phyloP scores from a whole-genome alignment of 768 basidiomycete genomes.

The Podaxis pistillaris region DNA sequence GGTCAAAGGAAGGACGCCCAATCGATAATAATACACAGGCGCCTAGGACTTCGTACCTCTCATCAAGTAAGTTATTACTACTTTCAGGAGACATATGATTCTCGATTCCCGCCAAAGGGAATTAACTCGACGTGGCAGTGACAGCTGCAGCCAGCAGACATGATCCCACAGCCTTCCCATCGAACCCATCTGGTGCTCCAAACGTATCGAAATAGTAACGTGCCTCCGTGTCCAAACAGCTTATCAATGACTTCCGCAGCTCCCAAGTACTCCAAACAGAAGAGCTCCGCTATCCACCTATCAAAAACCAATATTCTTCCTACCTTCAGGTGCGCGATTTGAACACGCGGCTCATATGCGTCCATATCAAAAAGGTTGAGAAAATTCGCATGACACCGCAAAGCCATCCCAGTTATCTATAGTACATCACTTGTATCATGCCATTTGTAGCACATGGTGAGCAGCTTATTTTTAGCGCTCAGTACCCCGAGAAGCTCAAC shows the following conservation, averaged over 20 bases:
- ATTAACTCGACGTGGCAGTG: too few species aligned
- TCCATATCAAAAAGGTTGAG: background rate
- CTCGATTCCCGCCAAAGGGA: too few species aligned
- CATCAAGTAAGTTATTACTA: too few species aligned
- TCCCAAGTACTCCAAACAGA: background rate
- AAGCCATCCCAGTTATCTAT: background rate
- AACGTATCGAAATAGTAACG: background rate
- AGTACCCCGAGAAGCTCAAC: background rate
- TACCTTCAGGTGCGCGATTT: background rate
- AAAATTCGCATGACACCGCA: background rate
- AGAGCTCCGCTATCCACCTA: background rate
- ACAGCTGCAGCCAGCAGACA: too few species aligned
- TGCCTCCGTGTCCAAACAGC: background rate
- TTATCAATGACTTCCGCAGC: background rate
- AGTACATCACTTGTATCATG: slow-evolving; percentile 5
- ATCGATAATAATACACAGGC: too few species aligned
- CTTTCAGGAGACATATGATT: too few species aligned
- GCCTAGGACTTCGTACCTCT: too few species aligned
- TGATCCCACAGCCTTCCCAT: background rate
- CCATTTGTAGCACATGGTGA: slow-evolving; percentile 9
- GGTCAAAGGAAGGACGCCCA: too few species aligned
- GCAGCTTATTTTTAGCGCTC: background rate
- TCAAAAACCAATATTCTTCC: background rate
- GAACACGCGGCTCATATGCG: background rate
- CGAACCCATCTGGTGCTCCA: background rate